Percentiles rank a stretch among this genome's conserved stretches.
These are phyloP conservation scores for Annulohypoxylon truncatum DNA, from an alignment of 2,329 filamentous ascomycete genomes.

Conservation along the genomic window DNA sequence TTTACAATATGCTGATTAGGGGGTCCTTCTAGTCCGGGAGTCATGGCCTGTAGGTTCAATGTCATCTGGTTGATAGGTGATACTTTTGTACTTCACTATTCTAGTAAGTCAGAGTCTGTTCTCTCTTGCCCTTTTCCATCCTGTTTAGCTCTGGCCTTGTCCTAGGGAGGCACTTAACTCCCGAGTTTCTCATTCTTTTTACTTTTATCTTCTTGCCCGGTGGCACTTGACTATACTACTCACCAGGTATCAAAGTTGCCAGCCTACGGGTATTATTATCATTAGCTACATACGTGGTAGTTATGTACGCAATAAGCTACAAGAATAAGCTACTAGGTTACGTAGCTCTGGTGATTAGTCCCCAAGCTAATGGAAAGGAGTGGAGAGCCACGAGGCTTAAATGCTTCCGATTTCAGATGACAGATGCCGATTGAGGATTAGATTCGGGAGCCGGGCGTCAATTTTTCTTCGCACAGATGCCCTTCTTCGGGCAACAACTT, in stretches of 20 bases:
- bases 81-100: not conserved
- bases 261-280: too few species aligned
- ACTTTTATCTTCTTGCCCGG: not conserved
- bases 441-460: not conserved
- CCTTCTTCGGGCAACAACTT: not conserved
- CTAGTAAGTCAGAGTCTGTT: not conserved
- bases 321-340: not conserved
- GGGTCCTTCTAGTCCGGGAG: not conserved
- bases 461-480: slow-evolving; percentile 6
- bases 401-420: slow-evolving; percentile 26
- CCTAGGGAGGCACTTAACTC: not conserved
- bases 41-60: not conserved
- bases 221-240: not conserved
- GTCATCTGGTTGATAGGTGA: not conserved
- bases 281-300: not conserved
- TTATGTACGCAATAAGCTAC: slow-evolving; percentile 2
- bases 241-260: not conserved
- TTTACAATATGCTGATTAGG: not conserved
- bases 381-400: slow-evolving; percentile 27
- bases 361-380: slow-evolving; percentile 7
- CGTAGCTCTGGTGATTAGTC: not conserved
- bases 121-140: not conserved
- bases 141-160: not conserved
- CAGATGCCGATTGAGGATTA: slow-evolving; percentile 25
- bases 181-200: not conserved